Conservation (phyloP, 345 rosid species). For the Pistacia integerrima region DNA sequence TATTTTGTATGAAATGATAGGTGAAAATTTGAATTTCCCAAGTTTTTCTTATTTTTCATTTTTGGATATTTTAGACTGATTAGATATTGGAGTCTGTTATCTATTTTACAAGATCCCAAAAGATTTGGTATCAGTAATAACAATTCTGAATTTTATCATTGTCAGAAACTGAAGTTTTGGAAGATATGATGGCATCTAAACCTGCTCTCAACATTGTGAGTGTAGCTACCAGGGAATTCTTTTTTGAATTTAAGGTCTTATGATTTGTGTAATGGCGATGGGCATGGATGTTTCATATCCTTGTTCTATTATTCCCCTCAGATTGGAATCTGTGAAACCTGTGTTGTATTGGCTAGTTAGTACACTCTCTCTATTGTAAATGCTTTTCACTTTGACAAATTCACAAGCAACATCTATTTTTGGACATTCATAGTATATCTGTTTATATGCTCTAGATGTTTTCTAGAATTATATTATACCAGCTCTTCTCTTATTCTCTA, state of each 20-base stretch:
- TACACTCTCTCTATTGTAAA: neutral
- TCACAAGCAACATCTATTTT: neutral
- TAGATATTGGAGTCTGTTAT: neutral
- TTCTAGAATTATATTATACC: neutral
- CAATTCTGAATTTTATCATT: neutral
- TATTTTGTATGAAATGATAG: neutral
- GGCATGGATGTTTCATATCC: neutral
- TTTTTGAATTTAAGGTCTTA: neutral
- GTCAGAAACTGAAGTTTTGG: slow-evolving; percentile 6
- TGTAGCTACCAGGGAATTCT: neutral
- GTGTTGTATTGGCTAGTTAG: slow-evolving; percentile 1
- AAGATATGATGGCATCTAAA: slow-evolving; percentile 9
- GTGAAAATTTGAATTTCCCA: neutral
- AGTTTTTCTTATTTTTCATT: neutral
- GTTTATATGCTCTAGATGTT: neutral
- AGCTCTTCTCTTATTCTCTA: neutral
- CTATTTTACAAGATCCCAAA: neutral
- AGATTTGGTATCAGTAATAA: neutral
- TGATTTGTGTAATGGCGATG: neutral
- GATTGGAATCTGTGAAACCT: neutral
- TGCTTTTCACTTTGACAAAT: neutral
- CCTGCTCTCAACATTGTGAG: neutral
- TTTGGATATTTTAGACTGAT: neutral
- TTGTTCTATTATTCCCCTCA: neutral
- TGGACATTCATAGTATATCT: neutral